A percentile compares a stretch with the other conserved stretches of the same genome.
phyloP scores from a whole-genome alignment of 495 filamentous ascomycete species.

The Paragyromitra xinjiangensis region DNA sequence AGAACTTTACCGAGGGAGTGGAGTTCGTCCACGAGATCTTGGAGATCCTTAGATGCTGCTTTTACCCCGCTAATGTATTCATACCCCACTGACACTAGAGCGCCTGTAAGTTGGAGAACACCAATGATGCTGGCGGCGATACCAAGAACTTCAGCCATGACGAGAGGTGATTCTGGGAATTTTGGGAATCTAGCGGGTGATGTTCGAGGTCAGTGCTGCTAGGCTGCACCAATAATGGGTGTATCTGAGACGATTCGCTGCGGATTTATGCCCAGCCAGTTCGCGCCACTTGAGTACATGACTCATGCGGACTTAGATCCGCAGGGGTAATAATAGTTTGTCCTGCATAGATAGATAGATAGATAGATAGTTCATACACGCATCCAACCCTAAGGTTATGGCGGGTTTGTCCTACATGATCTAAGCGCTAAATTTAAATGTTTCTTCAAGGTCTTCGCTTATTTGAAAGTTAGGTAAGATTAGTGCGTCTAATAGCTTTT shows the following conservation, averaged over 20 bases:
- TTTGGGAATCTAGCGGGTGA: neutral
- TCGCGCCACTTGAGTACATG: neutral
- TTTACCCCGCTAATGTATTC: conserved; percentile 1
- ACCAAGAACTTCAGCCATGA: neutral
- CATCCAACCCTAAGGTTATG: too few species aligned
- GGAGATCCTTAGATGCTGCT: neutral
- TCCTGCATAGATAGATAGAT: too few species aligned
- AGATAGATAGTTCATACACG: too few species aligned
- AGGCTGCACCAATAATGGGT: neutral
- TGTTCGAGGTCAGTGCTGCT: neutral
- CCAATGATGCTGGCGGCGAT: neutral
- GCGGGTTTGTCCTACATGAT: neutral
- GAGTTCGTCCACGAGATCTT: neutral
- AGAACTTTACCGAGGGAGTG: conserved; percentile 5
- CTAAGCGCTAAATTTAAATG: neutral
- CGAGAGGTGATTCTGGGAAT: neutral
- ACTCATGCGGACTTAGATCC: neutral
- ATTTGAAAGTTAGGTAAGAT: too few species aligned
- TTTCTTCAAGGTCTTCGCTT: neutral
- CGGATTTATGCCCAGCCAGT: neutral
- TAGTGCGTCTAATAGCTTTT: too few species aligned
- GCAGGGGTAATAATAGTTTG: neutral
- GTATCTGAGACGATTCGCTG: neutral
- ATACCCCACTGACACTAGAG: neutral
- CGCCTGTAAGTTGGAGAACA: conserved; percentile 7